Percentiles rank a stretch among this genome's conserved stretches.
These are phyloP conservation scores for Acanthamoeba royreba DNA, from an alignment of 208 protist genomes.

Conservation along the genomic window DNA sequence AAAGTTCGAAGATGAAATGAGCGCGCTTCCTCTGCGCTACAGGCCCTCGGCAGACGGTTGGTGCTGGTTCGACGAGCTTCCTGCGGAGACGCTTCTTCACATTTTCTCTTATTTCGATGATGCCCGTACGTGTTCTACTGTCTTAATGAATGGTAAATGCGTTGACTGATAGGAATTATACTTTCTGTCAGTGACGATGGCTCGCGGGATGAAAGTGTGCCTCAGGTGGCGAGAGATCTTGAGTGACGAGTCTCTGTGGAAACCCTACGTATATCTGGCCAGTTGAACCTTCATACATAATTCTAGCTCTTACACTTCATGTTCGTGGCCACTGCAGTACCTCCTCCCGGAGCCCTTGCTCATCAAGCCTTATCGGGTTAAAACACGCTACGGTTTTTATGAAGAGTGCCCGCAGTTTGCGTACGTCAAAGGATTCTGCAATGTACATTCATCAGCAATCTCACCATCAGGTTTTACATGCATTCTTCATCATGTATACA, in stretches of 20 bases:
- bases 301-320: too few species aligned
- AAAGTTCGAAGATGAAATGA: not conserved
- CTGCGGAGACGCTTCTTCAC: not conserved
- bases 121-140: not conserved
- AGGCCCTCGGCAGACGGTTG: not conserved
- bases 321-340: not conserved
- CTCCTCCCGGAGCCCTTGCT: not conserved
- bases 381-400: not conserved
- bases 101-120: conserved; percentile 30
- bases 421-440: not conserved
- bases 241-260: conserved; percentile 26
- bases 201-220: not conserved
- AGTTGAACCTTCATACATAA: not conserved
- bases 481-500: too few species aligned
- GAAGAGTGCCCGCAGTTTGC: too few species aligned
- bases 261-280: not conserved
- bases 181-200: conserved; percentile 24
- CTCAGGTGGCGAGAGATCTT: not conserved
- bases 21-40: not conserved
- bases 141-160: not conserved
- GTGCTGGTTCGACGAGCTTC: conserved; percentile 23
- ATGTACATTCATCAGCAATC: too few species aligned
- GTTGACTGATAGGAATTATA: not conserved
- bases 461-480: too few species aligned
- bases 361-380: not conserved